phyloP scores from a whole-genome alignment of 108 stramenopile species.

The Cyclotella kingstonii region DNA sequence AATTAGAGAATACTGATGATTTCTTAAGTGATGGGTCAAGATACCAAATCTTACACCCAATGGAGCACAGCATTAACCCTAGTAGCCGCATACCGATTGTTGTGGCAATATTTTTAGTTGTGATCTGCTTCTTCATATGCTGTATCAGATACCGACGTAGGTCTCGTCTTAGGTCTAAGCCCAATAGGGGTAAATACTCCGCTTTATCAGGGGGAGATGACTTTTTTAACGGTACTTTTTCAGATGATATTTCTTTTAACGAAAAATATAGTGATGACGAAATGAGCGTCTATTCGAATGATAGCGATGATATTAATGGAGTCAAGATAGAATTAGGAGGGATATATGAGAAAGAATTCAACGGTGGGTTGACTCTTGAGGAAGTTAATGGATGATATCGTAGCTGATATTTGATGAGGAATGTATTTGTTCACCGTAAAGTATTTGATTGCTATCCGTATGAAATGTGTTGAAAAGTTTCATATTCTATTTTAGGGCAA shows the following conservation, averaged over 20 bases:
- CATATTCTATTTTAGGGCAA: too few species aligned
- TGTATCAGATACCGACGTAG: conserved; percentile 13
- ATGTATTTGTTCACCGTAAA: too few species aligned
- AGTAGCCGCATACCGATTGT: neutral
- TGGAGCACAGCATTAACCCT: neutral
- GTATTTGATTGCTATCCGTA: too few species aligned
- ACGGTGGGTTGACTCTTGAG: conserved; percentile 31
- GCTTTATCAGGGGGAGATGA: conserved; percentile 25
- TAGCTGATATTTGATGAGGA: too few species aligned
- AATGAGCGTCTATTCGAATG: conserved; percentile 12
- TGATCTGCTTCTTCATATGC: conserved; percentile 18
- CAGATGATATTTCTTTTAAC: conserved; percentile 36
- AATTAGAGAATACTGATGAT: conserved; percentile 3
- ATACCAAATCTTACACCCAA: conserved; percentile 23
- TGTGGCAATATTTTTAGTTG: neutral
- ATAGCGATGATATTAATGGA: conserved; percentile 8
- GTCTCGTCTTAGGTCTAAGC: neutral
- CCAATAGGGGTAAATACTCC: conserved; percentile 22
- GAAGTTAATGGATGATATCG: conserved; percentile 28
- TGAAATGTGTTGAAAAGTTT: too few species aligned
- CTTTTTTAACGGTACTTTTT: conserved; percentile 43
- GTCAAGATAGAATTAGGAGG: conserved; percentile 22
- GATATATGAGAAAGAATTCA: conserved; percentile 20
- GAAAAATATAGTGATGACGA: conserved; percentile 35
- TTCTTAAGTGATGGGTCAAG: neutral